These are phyloP conservation scores for Casuarina cunninghamiana DNA, from an alignment of 306 rosid genomes.

Conservation along the genomic window DNA sequence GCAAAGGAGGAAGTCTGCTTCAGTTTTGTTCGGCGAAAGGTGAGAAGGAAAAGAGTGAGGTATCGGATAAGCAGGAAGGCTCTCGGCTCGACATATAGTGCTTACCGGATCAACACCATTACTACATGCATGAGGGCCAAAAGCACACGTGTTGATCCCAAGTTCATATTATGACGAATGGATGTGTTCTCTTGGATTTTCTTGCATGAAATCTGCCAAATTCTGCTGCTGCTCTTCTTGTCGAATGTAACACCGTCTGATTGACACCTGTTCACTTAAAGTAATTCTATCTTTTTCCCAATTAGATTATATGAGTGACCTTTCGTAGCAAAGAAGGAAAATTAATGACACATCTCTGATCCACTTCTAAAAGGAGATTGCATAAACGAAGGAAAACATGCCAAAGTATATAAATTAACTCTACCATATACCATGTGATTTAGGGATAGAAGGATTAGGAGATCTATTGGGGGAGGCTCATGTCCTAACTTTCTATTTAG, in stretches of 20 bases:
- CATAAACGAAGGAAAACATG: too few relatives aligned
- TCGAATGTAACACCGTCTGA: constrained; percentile 1
- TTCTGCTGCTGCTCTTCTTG: background rate
- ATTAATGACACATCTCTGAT: too few relatives aligned
- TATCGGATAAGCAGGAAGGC: constrained; percentile 6
- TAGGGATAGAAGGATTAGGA: too few relatives aligned
- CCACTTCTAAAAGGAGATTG: too few relatives aligned
- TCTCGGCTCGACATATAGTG: background rate
- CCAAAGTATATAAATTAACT: too few relatives aligned
- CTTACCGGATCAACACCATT: constrained; percentile 1
- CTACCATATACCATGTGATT: too few relatives aligned
- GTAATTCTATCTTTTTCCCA: background rate
- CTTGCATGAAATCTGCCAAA: constrained; percentile 28
- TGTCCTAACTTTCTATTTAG: too few relatives aligned
- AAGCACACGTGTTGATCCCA: constrained; percentile 49
- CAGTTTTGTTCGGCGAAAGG: background rate
- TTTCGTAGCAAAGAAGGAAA: too few relatives aligned
- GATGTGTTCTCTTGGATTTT: constrained; percentile 38
- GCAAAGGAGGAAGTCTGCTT: background rate
- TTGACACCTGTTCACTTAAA: constrained; percentile 16
- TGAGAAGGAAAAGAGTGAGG: background rate
- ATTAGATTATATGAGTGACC: too few relatives aligned
- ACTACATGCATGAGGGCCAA: constrained; percentile 26
- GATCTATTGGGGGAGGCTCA: too few relatives aligned
- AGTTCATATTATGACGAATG: constrained; percentile 45